Evolutionary conservation across 2,329 filamentous ascomycete genomes (phyloP).

Genomic region (Neopestalotiopsis rosae): DNA sequence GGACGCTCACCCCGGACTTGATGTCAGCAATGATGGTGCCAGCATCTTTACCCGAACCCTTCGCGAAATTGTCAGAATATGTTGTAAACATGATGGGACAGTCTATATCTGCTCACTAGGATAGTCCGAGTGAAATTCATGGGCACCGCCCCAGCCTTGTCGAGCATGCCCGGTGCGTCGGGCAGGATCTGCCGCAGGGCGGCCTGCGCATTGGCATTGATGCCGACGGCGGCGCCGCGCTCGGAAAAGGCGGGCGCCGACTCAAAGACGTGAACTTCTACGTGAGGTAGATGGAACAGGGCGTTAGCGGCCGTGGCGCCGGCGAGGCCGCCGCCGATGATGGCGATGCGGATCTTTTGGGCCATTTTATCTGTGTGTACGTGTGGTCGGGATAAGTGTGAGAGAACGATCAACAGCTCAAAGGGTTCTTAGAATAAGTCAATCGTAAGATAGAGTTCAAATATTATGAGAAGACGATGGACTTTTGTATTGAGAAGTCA

Average conservation of each 20-base stretch:
- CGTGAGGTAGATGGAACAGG: background rate
- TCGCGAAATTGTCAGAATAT: background rate
- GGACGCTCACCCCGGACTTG: background rate
- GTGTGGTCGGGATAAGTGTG: too few relatives aligned
- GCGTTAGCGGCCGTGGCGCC: background rate
- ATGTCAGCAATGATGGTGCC: background rate
- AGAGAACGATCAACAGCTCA: too few relatives aligned
- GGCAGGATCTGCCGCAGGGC: background rate
- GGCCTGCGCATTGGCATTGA: background rate
- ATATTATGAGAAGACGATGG: too few relatives aligned
- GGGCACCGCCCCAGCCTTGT: background rate
- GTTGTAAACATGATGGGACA: background rate
- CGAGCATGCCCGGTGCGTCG: background rate
- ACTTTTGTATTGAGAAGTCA: too few relatives aligned
- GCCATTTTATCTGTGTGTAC: background rate
- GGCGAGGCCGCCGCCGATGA: background rate
- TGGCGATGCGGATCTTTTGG: background rate
- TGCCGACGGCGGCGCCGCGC: background rate
- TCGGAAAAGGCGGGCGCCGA: background rate
- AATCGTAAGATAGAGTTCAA: too few relatives aligned
- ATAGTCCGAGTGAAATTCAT: background rate
- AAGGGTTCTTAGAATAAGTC: too few relatives aligned
- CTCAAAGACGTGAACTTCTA: background rate
- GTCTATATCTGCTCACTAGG: background rate
- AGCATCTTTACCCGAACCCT: background rate